phyloP scores from a whole-genome alignment of 73 alveolate species.

The Stentor coeruleus region DNA sequence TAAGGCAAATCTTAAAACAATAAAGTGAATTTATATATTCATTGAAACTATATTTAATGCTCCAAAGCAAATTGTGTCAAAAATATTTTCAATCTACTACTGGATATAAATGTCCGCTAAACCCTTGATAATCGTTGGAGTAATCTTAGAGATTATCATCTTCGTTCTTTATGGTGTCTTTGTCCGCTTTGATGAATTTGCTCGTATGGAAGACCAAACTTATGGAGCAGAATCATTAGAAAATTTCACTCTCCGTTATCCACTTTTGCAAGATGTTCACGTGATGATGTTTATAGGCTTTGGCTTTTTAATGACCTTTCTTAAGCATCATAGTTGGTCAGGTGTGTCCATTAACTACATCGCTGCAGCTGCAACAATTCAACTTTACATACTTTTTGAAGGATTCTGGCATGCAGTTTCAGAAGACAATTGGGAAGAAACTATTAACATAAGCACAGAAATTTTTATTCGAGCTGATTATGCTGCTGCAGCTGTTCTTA shows the following conservation, averaged over 20 bases:
- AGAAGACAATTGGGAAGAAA: slow-evolving; percentile 32
- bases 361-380: slow-evolving; percentile 56
- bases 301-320: slow-evolving; percentile 66
- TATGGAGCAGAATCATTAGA: background rate
- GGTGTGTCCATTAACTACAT: slow-evolving; percentile 55
- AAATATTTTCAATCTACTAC: too few relatives aligned
- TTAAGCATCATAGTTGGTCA: slow-evolving; percentile 62
- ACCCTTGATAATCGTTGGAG: background rate
- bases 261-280: slow-evolving; percentile 59
- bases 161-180: slow-evolving; percentile 3
- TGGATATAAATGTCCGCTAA: background rate
- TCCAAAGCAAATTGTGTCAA: too few relatives aligned
- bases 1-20: too few relatives aligned
- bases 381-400: slow-evolving; percentile 43
- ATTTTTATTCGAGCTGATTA: slow-evolving; percentile 42
- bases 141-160: background rate
- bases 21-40: too few relatives aligned
- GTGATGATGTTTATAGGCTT: slow-evolving; percentile 77
- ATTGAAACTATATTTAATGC: too few relatives aligned
- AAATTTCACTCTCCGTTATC: slow-evolving; percentile 24
- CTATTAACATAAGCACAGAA: slow-evolving; percentile 34
- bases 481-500: slow-evolving; percentile 60
- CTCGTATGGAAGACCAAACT: background rate
- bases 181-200: background rate
- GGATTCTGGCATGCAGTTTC: slow-evolving; percentile 47